Base-by-base conservation (phyloP, 208 protist species). In the Leishmania braziliensis region DNA sequence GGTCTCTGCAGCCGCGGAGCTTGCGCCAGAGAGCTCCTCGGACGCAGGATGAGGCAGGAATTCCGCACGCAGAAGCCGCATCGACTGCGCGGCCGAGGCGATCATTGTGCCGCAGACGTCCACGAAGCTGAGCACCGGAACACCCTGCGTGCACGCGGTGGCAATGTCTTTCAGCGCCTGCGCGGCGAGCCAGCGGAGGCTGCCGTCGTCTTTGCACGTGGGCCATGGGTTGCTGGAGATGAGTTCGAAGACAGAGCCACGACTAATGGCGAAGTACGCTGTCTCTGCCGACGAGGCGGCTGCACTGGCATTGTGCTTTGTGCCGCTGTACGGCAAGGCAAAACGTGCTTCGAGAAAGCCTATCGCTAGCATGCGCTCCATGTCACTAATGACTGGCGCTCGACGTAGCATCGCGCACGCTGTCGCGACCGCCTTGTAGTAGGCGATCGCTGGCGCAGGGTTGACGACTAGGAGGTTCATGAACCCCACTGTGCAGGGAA, bases 121-220 rank as follows among this genome's bases (percentile, higher is more conserved):
- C 1, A 69, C 72, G 33, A 75, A 76, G 54, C 75, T 78, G 70
- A 89, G 79, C 14, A 91, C 75, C 51, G 86, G 80, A 14, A 78
- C 74, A 48, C 83, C 75, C n/a, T 18, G 23, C 48, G 56, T 69
- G 63, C 88, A 90, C 23, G 85, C 77, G 5, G 81, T 68, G 54
- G 88, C 81, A n/a, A 94, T 29, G 63, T 90, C 88, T 74, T 92
- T 90, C 60, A 94, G 75, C 51, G 90, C 90, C 85, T 94, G 88
- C 69, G 84, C 83, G 16, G 89, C 84, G 65, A 90, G 69, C 90
- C 90, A 94, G 36, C 86, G 79, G 23, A 94, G 75, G 39, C 86
- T 94, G 29, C 85, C 88, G 69, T 89, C 84, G 70, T 94, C 90
- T 14, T 62, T 36, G 78, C 82, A 84, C n/a, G 80, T 80, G 6